Conservation (phyloP, 2,329 filamentous ascomycete genomes). For the Cladosporium colombiae region DNA sequence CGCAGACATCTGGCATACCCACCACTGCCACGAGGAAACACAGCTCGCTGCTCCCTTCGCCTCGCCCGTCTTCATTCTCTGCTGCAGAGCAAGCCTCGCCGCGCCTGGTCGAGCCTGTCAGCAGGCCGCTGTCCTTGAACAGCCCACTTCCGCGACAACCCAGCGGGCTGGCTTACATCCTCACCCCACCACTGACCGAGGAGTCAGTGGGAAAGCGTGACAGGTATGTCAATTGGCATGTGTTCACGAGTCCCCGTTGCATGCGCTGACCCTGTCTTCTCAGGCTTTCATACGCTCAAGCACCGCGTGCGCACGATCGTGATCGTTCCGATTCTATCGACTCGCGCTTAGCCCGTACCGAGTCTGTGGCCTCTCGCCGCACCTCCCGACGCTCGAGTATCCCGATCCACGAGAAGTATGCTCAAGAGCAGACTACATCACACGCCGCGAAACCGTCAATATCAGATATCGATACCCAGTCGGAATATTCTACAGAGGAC, state of each 20-base stretch:
- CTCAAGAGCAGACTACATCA: constrained; percentile 28
- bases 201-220: constrained; percentile 22
- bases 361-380: constrained; percentile 28
- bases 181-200: constrained; percentile 37
- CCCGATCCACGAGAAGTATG: constrained; percentile 32
- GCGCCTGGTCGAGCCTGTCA: constrained; percentile 32
- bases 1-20: constrained; percentile 44
- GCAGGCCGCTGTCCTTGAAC: constrained; percentile 37
- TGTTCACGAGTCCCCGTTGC: not conserved
- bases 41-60: constrained; percentile 42
- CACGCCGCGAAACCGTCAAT: constrained; percentile 31
- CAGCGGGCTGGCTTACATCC: constrained; percentile 27
- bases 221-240: constrained; percentile 6
- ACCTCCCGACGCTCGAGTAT: constrained; percentile 29
- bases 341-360: constrained; percentile 28
- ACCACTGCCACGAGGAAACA: constrained; percentile 50
- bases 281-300: constrained; percentile 15
- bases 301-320: constrained; percentile 26
- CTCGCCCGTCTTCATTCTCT: constrained; percentile 47
- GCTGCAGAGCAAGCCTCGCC: constrained; percentile 46
- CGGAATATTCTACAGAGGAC: constrained; percentile 19
- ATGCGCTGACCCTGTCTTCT: not conserved
- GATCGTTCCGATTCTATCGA: constrained; percentile 32
- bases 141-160: constrained; percentile 32
- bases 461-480: constrained; percentile 30